These are phyloP conservation scores for Myriosclerotinia duriaeana DNA, from an alignment of 2,329 filamentous ascomycete species.

Conservation along the genomic window DNA sequence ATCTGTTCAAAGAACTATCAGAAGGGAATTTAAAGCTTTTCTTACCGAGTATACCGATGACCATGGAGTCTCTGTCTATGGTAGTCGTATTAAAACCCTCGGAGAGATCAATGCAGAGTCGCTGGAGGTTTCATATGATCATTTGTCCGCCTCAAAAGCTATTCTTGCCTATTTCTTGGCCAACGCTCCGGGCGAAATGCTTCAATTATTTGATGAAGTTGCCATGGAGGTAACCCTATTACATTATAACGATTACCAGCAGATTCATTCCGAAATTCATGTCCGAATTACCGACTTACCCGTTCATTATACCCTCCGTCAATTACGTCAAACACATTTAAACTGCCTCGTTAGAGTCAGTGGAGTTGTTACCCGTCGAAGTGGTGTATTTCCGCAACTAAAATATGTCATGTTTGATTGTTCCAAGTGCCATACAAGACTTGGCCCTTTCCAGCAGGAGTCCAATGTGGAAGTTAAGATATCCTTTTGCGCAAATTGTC, in stretches of 20 bases:
- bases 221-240: slow-evolving; percentile 95
- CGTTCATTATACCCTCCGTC: slow-evolving; percentile 90
- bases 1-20: slow-evolving; percentile 87
- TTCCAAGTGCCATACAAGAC: slow-evolving; percentile 83
- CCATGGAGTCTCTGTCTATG: slow-evolving; percentile 87
- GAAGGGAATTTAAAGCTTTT: slow-evolving; percentile 95
- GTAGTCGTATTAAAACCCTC: slow-evolving; percentile 88
- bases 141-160: slow-evolving; percentile 85
- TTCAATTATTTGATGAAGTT: slow-evolving; percentile 94
- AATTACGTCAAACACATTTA: slow-evolving; percentile 90
- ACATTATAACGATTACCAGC: slow-evolving; percentile 96
- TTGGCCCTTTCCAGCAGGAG: slow-evolving; percentile 97
- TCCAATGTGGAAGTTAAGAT: slow-evolving; percentile 96
- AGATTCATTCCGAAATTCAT: slow-evolving; percentile 96
- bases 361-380: slow-evolving; percentile 90
- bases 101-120: slow-evolving; percentile 97
- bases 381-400: slow-evolving; percentile 93
- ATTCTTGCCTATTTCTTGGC: slow-evolving; percentile 94
- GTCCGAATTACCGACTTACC: slow-evolving; percentile 95
- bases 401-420: slow-evolving; percentile 99
- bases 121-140: slow-evolving; percentile 92
- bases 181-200: slow-evolving; percentile 90
- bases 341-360: slow-evolving; percentile 94
- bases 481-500: slow-evolving; percentile 93
- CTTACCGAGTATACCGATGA: slow-evolving; percentile 94